These are phyloP conservation scores for Colletotrichum sp. DNA, from an alignment of 2,329 filamentous ascomycete genomes.

Conservation along the genomic window DNA sequence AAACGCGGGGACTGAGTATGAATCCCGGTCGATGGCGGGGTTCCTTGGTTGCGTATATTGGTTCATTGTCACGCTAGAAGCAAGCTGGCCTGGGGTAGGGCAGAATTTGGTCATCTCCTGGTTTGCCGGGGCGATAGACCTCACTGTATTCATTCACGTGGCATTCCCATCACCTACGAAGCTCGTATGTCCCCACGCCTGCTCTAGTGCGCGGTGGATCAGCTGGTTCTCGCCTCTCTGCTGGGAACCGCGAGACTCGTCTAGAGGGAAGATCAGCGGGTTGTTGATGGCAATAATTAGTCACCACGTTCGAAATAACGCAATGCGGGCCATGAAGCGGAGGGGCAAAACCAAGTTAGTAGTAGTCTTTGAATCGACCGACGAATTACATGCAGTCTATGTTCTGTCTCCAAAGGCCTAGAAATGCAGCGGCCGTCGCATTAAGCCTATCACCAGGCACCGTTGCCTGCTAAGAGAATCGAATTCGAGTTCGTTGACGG, in stretches of 20 bases:
- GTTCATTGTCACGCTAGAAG: not conserved
- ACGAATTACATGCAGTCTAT: constrained; percentile 21
- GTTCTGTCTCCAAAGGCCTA: constrained; percentile 8
- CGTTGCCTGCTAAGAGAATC: constrained; percentile 6
- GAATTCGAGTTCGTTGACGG: constrained; percentile 7
- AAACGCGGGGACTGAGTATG: not conserved
- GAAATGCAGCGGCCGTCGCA: constrained; percentile 15
- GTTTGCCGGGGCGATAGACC: not conserved
- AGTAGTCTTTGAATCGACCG: not conserved
- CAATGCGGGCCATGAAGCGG: not conserved
- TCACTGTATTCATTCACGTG: not conserved
- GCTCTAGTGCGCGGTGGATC: not conserved
- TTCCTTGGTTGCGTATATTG: not conserved
- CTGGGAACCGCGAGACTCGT: not conserved
- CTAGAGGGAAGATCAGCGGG: not conserved
- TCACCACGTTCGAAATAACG: not conserved
- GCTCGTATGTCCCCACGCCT: not conserved
- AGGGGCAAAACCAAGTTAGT: not conserved
- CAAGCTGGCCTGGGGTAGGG: not conserved
- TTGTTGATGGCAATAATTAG: not conserved
- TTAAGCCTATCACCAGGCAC: constrained; percentile 11
- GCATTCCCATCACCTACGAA: not conserved
- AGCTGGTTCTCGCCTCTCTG: not conserved
- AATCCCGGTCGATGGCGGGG: not conserved
- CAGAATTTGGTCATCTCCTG: not conserved